These are phyloP conservation scores for Salvia hispanica DNA, from an alignment of 257 asterid species.

Conservation along the genomic window DNA sequence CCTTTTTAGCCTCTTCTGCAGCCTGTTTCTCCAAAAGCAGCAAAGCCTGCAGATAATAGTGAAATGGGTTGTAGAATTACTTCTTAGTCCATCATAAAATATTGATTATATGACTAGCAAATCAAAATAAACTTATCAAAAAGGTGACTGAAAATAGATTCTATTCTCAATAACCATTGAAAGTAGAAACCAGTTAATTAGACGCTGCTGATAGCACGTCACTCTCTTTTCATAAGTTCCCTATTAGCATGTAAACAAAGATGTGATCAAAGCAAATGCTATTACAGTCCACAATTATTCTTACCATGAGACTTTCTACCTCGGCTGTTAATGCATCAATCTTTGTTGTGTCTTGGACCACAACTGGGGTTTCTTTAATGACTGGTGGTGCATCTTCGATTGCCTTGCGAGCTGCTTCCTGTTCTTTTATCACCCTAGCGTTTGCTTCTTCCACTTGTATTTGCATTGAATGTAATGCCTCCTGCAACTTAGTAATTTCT, in stretches of 20 bases:
- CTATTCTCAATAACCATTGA: not conserved
- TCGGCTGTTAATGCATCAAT: constrained; percentile 81
- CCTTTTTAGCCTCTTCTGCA: constrained; percentile 70
- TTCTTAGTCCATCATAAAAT: constrained; percentile 15
- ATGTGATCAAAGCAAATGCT: constrained; percentile 18
- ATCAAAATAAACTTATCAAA: constrained; percentile 2
- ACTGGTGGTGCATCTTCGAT: constrained; percentile 98
- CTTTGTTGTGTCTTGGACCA: constrained; percentile 86
- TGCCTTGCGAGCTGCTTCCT: constrained; percentile 88
- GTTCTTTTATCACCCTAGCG: constrained; percentile 74
- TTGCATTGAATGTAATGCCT: constrained; percentile 73
- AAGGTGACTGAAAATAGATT: not conserved
- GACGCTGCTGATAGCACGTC: constrained; percentile 21
- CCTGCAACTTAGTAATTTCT: constrained; percentile 85
- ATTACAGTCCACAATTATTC: constrained; percentile 16
- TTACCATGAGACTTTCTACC: constrained; percentile 79
- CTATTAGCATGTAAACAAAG: constrained; percentile 23
- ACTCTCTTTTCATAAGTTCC: constrained; percentile 13
- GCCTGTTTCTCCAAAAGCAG: constrained; percentile 68
- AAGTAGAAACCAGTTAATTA: not conserved
- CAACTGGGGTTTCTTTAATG: constrained; percentile 92
- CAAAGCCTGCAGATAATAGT: constrained; percentile 52
- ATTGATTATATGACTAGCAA: constrained; percentile 16
- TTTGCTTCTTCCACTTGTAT: constrained; percentile 90
- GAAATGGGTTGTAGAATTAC: constrained; percentile 17